A percentile compares a stretch with the other conserved stretches of the same genome.
Evolutionary conservation across 2,329 filamentous ascomycete genomes (phyloP).

Genomic region (Thelonectria discophora): DNA sequence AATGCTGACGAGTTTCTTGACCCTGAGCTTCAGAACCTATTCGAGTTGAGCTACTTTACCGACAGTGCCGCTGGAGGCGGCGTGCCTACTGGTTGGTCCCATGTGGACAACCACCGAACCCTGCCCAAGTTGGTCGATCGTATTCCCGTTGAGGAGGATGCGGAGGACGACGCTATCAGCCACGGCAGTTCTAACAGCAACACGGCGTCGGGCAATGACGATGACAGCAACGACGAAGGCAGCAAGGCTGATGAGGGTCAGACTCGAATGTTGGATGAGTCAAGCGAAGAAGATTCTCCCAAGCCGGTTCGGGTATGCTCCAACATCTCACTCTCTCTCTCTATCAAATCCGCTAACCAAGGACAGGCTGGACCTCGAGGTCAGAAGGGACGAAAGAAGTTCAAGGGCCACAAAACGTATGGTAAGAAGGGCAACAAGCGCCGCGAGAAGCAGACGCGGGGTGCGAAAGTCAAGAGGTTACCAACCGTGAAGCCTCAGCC

Average conservation of each 20-base stretch:
- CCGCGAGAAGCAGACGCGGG: constrained; percentile 53
- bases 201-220: constrained; percentile 59
- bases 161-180: constrained; percentile 59
- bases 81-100: constrained; percentile 76
- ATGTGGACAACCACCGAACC: constrained; percentile 65
- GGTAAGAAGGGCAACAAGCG: constrained; percentile 60
- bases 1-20: constrained; percentile 66
- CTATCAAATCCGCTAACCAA: constrained; percentile 8
- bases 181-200: constrained; percentile 57
- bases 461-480: constrained; percentile 50
- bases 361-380: constrained; percentile 30
- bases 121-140: constrained; percentile 64
- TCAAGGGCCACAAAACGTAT: constrained; percentile 56
- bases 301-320: constrained; percentile 40
- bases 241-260: constrained; percentile 42
- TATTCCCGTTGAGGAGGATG: constrained; percentile 51
- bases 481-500: constrained; percentile 47
- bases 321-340: not conserved
- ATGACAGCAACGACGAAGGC: constrained; percentile 63
- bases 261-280: constrained; percentile 69
- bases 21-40: constrained; percentile 73
- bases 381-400: constrained; percentile 56
- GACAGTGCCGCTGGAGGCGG: constrained; percentile 58
- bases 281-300: constrained; percentile 62
- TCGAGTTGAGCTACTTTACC: constrained; percentile 76